Base-by-base conservation (phyloP, 139 green algal genomes). In the Axilococcus clingmanii region DNA sequence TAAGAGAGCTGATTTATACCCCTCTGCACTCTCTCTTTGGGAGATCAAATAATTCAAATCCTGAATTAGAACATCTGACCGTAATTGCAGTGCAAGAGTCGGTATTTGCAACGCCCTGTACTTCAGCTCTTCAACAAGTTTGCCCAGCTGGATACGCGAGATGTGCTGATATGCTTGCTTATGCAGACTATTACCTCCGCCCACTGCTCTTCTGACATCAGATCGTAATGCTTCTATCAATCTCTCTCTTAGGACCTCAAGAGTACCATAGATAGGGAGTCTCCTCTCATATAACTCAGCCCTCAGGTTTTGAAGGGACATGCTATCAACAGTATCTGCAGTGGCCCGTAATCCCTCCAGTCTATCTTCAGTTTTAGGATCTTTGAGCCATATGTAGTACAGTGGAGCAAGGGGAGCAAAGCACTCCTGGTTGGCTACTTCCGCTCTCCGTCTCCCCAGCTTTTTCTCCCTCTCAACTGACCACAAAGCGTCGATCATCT, bases 401-500 rank as follows among this genome's bases (percentile, higher is more conserved):
- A 38, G 49, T 40, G 38, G 46, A 38, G 4, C 25, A 38, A 14
- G n/a, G n/a, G n/a, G n/a, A n/a, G n/a, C n/a, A n/a, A n/a, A n/a
- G n/a, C n/a, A n/a, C 17, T 31, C 17, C 14, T 15, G 22, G 19
- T 46, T 37, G 16, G 50, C 59, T 7, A 22, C 27, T 40, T 29
- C 20, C 8, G 52, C 29, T 27, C 20, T 35, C 6, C 16, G 20
- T 19, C 20, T 22, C 14, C 28, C 30, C 22, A 24, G 20, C 32
- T 35, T 33, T 5, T 36, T 22, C 34, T 40, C 52, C 36, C 9
- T 48, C 23, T 42, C 43, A 28, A 46, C 19, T n/a, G n/a, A n/a
- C n/a, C n/a, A n/a, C 34, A 69, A 45, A 28, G 44, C n/a, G 28
- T 28, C 9, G 15, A 69, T 30, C 7, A 69, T 28, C 30, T 69